A percentile compares a stretch with the other conserved stretches of the same genome.
phyloP scores from a whole-genome alignment of 1,284 basidiomycete species.

The Pseudozyma sp. region DNA sequence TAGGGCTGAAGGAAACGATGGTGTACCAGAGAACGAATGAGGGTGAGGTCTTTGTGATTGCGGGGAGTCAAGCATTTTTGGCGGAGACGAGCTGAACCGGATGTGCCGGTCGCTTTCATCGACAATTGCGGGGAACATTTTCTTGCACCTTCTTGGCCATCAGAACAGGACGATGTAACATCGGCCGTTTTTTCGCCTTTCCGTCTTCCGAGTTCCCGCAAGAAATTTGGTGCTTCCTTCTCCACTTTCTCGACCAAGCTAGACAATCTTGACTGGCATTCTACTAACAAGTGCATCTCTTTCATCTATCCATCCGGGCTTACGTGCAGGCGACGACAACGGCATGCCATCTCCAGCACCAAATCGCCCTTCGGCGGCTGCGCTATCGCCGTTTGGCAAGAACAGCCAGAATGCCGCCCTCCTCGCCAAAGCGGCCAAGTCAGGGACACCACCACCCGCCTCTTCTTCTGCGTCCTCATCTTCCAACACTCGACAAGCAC shows the following conservation, averaged over 20 bases:
- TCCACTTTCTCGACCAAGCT: constrained; percentile 6
- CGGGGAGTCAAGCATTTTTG: neutral
- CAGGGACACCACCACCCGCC: constrained; percentile 22
- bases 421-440: constrained; percentile 37
- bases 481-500: constrained; percentile 14
- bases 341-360: constrained; percentile 29
- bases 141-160: neutral
- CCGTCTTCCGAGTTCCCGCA: constrained; percentile 24
- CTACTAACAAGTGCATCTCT: neutral
- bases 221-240: constrained; percentile 17
- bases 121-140: constrained; percentile 7
- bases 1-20: neutral
- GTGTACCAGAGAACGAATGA: neutral
- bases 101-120: constrained; percentile 11
- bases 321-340: neutral
- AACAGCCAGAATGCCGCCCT: constrained; percentile 52
- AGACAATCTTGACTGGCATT: neutral
- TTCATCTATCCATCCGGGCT: neutral
- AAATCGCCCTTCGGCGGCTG: constrained; percentile 24
- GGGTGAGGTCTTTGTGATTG: neutral
- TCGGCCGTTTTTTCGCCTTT: neutral
- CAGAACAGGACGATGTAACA: constrained; percentile 7
- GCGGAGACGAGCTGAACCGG: constrained; percentile 5
- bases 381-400: constrained; percentile 52
- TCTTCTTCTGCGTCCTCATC: constrained; percentile 16